Base-by-base conservation (phyloP, 208 protist genomes). In the Trypanosoma rangeli region DNA sequence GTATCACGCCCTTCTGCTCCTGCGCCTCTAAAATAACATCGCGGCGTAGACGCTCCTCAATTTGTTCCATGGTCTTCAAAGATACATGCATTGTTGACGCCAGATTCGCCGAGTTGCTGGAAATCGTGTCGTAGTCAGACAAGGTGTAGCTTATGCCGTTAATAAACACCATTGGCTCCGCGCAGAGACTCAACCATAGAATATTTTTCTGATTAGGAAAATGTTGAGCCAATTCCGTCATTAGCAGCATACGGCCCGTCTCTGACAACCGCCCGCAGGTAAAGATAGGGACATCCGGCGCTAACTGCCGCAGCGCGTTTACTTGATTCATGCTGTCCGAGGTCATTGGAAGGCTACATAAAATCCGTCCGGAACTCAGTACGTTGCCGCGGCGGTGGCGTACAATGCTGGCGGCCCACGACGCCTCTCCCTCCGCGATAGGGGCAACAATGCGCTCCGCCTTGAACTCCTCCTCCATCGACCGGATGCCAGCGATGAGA, bases 21-120 rank as follows among this genome's bases (percentile, higher is more conserved):
- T 89, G 84, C 37, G 90, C 74, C 74, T 95, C 87, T 28, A 91
- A 70, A 69, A 91, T 57, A 42, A 95, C 90, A 70, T 95, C 90
- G 8, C 83, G 73, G 16, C 87, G 76, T 29, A 95, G 77, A 35
- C 90, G 90, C 50, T 95, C 90, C 75, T 95, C 87, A 33, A 95
- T 92, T 77, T 95, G 84, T 74, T 95, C 87, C 48, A 95, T 92
- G 22, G 73, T 79, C 39, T 88, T 62, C 57, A 87, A n/a, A 15
- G 90, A 94, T 15, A 82, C 83, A 77, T 95, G 90, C 90, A 95
- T 95, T 52, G 90, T 92, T 31, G 76, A 87, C 33, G 84, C 88
- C 22, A 64, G 42, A 18, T 74, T 69, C n/a, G 31, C 31, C 22
- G 73, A 58, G 1, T 64, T 68, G 58, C 80, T 58, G 7, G 63